phyloP scores from a whole-genome alignment of 2,329 filamentous ascomycete species.

The Ceratocystis papillata region DNA sequence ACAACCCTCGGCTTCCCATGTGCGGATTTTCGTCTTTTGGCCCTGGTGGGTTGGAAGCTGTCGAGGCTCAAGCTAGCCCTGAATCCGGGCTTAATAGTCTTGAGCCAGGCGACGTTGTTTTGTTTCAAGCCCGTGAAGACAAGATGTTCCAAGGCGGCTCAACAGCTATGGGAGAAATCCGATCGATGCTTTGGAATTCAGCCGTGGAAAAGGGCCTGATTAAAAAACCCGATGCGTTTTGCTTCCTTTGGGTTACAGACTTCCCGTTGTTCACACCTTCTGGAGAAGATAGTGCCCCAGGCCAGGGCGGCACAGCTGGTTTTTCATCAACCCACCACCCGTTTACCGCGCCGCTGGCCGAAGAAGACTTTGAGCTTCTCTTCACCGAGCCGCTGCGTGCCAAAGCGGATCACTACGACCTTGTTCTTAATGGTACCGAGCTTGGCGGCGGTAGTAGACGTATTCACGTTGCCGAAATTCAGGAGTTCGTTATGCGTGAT shows the following conservation, averaged over 20 bases:
- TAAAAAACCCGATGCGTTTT: constrained; percentile 40
- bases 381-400: constrained; percentile 59
- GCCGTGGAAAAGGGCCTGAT: constrained; percentile 55
- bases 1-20: constrained; percentile 62
- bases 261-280: constrained; percentile 84
- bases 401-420: constrained; percentile 82
- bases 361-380: constrained; percentile 63
- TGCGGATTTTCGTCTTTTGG: constrained; percentile 68
- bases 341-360: constrained; percentile 74
- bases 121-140: constrained; percentile 67
- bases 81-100: constrained; percentile 32
- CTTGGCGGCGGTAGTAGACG: constrained; percentile 85
- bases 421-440: constrained; percentile 91
- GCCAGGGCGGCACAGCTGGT: constrained; percentile 70
- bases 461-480: constrained; percentile 75
- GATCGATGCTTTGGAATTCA: constrained; percentile 56
- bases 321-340: constrained; percentile 87
- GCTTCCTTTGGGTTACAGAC: constrained; percentile 74
- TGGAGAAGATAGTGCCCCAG: constrained; percentile 46
- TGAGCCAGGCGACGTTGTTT: constrained; percentile 64
- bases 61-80: constrained; percentile 29
- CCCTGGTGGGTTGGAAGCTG: constrained; percentile 28
- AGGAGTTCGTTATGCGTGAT: constrained; percentile 74
- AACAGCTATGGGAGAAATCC: constrained; percentile 58
- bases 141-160: constrained; percentile 60